phyloP scores from a whole-genome alignment of 208 protist species.

The Trypanosoma platydactyli region DNA sequence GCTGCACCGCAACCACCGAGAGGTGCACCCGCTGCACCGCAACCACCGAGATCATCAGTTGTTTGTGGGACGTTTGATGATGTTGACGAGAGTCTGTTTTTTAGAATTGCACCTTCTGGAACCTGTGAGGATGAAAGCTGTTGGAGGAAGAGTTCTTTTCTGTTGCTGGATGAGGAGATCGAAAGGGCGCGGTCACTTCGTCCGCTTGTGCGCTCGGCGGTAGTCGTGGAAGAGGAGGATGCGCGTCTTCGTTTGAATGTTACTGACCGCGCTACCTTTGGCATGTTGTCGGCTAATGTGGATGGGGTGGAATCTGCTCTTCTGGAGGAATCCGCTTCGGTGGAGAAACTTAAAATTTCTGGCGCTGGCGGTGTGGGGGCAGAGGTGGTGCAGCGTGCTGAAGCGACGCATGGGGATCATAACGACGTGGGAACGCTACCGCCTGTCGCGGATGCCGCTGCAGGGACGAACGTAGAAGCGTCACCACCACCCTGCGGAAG shows the following conservation, averaged over 20 bases:
- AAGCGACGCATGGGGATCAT: not conserved
- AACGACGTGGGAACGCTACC: not conserved
- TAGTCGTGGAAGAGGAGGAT: not conserved
- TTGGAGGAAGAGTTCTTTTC: constrained; percentile 11
- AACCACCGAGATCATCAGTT: not conserved
- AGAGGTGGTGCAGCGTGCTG: not conserved
- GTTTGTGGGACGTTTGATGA: not conserved
- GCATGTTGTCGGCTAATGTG: not conserved
- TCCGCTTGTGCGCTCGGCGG: constrained; percentile 20
- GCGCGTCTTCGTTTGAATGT: constrained; percentile 14
- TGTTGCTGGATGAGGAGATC: constrained; percentile 29
- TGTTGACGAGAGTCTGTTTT: constrained; percentile 15
- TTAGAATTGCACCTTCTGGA: constrained; percentile 21
- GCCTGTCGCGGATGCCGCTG: too few relatives aligned
- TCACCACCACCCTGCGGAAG: not conserved
- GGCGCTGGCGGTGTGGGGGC: constrained; percentile 13
- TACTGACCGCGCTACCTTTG: not conserved
- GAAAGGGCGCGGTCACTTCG: constrained; percentile 15
- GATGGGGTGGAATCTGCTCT: constrained; percentile 30
- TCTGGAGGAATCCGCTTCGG: constrained; percentile 27
- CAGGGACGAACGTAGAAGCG: not conserved
- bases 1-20: not conserved
- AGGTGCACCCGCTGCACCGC: not conserved
- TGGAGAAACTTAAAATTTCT: constrained; percentile 65
- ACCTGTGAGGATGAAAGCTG: not conserved